Conservation (phyloP, 805 yeast genomes). For the Lipomyces kockii region DNA sequence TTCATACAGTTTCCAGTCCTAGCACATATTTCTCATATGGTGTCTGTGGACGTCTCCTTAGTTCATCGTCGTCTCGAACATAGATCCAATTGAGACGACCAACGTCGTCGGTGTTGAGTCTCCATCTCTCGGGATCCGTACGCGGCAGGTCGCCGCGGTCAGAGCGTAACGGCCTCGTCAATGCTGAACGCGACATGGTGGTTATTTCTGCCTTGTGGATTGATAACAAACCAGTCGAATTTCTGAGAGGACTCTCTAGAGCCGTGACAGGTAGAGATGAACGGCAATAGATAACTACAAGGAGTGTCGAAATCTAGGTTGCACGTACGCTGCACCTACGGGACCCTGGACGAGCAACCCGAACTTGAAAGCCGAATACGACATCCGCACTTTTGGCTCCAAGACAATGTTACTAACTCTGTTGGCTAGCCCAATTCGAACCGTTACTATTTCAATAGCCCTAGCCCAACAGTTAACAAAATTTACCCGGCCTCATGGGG, state of each 20-base stretch:
- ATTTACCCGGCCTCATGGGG: neutral
- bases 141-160: conserved; percentile 68
- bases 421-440: neutral
- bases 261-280: neutral
- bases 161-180: conserved; percentile 47
- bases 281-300: too few relatives aligned
- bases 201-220: neutral
- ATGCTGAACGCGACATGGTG: conserved; percentile 25
- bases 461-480: neutral
- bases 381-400: neutral
- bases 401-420: too few relatives aligned
- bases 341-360: neutral
- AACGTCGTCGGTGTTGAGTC: conserved; percentile 65
- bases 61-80: conserved; percentile 49
- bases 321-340: too few relatives aligned
- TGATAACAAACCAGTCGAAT: neutral
- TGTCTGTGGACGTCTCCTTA: conserved; percentile 49
- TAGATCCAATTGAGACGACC: conserved; percentile 74
- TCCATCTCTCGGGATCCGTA: conserved; percentile 78
- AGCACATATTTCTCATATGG: conserved; percentile 61
- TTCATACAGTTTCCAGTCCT: conserved; percentile 44
- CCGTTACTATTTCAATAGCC: neutral
- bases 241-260: neutral
- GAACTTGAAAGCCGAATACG: neutral
- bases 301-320: neutral